Percentiles rank a stretch among this genome's conserved stretches.
phyloP scores from a whole-genome alignment of 2,329 filamentous ascomycete species.

The Didymella pinodella region DNA sequence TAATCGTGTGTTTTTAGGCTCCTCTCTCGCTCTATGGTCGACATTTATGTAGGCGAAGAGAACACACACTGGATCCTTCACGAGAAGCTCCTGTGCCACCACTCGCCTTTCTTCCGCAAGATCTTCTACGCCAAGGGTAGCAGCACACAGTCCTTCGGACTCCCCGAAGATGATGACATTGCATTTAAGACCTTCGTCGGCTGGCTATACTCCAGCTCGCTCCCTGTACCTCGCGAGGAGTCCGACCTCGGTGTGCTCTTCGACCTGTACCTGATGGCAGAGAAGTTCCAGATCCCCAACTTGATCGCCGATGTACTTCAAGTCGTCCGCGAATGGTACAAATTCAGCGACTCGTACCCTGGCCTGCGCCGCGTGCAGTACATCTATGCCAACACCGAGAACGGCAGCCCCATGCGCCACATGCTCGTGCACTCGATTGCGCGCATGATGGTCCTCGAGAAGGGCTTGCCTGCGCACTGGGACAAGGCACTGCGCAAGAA shows the following conservation, averaged over 20 bases:
- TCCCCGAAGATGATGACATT: constrained; percentile 62
- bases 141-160: constrained; percentile 54
- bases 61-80: constrained; percentile 65
- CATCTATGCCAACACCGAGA: constrained; percentile 59
- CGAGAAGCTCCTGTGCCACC: constrained; percentile 64
- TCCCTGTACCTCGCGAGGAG: constrained; percentile 60
- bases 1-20: constrained; percentile 51
- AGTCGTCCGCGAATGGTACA: constrained; percentile 60
- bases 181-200: constrained; percentile 62
- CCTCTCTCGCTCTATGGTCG: constrained; percentile 62
- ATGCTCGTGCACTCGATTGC: constrained; percentile 60
- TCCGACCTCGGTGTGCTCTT: constrained; percentile 60
- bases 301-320: constrained; percentile 60
- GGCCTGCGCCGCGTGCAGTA: constrained; percentile 62
- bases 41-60: constrained; percentile 63
- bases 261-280: constrained; percentile 63
- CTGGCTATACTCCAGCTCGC: constrained; percentile 61
- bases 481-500: constrained; percentile 63
- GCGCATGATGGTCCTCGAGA: constrained; percentile 59
- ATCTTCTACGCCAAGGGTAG: constrained; percentile 57
- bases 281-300: constrained; percentile 61
- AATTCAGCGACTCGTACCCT: constrained; percentile 61
- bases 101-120: constrained; percentile 62
- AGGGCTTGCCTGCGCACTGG: constrained; percentile 62
- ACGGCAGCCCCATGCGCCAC: constrained; percentile 57